Conservation (phyloP, 176 grass and related monocot species). For the Hordeum marinum region DNA sequence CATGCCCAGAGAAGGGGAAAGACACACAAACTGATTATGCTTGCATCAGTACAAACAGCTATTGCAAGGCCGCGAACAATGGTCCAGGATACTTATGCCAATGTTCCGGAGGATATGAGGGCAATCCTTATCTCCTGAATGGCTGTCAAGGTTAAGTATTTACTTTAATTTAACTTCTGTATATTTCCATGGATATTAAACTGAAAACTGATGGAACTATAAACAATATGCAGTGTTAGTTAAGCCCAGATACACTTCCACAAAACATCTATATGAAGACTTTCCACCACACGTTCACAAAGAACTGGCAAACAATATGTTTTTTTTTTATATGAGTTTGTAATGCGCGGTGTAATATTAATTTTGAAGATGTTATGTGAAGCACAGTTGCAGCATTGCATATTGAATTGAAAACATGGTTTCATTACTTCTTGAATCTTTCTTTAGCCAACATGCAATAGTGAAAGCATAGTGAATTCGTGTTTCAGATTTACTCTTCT, state of each 20-base stretch:
- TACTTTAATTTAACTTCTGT: neutral
- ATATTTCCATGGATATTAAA: neutral
- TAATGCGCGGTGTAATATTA: neutral
- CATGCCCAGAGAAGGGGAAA: neutral
- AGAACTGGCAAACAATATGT: neutral
- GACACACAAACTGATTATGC: neutral
- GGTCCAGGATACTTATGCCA: slow-evolving; percentile 12
- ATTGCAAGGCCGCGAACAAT: neutral
- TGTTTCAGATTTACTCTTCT: neutral
- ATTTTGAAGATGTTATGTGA: neutral
- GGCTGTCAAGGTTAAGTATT: neutral
- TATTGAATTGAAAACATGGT: neutral
- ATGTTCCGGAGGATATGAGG: slow-evolving; percentile 5
- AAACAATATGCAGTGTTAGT: neutral
- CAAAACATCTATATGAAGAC: neutral
- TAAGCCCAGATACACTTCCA: neutral
- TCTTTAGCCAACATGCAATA: neutral
- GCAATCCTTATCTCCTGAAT: neutral
- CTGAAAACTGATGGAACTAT: neutral
- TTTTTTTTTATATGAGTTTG: neutral
- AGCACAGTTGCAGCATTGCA: neutral
- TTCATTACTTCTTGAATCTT: neutral
- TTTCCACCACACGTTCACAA: neutral
- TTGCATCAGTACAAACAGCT: neutral
- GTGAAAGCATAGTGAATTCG: neutral